Conservation (phyloP, 1,139 yeast genomes). For the Zygosaccharomyces pseudobailii region DNA sequence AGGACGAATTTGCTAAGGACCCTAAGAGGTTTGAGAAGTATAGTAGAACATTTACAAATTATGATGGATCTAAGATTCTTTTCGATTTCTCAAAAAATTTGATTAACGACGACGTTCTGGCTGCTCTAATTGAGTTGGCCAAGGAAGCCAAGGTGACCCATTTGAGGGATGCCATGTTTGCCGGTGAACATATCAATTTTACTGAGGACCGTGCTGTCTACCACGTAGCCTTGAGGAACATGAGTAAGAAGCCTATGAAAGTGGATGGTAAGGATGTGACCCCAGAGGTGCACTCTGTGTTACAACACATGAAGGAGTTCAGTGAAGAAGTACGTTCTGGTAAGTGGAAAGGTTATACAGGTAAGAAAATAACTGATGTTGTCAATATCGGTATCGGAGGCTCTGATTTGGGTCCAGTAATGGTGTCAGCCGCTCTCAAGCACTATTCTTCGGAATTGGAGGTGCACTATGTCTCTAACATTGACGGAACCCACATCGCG, state of each 20-base stretch:
- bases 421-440: constrained; percentile 98
- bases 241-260: constrained; percentile 70
- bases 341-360: constrained; percentile 94
- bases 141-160: constrained; percentile 83
- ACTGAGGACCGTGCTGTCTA: constrained; percentile 96
- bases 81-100: constrained; percentile 95
- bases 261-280: constrained; percentile 90
- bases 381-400: constrained; percentile 99
- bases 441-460: constrained; percentile 72
- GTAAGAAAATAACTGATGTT: constrained; percentile 85
- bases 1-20: constrained; percentile 72
- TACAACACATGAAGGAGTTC: constrained; percentile 95
- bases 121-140: constrained; percentile 69
- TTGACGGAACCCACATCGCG: constrained; percentile 96
- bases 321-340: constrained; percentile 87
- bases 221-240: constrained; percentile 95
- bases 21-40: constrained; percentile 68
- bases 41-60: constrained; percentile 73
- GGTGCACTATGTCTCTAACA: constrained; percentile 94
- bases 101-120: constrained; percentile 75
- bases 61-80: constrained; percentile 79
- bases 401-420: constrained; percentile 96
- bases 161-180: constrained; percentile 86
- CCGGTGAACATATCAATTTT: constrained; percentile 88
- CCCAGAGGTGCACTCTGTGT: constrained; percentile 82